Percentiles rank a stretch among this genome's conserved stretches.
These are phyloP conservation scores for Cryptosporidium felis DNA, from an alignment of 169 alveolate genomes.

Conservation along the genomic window DNA sequence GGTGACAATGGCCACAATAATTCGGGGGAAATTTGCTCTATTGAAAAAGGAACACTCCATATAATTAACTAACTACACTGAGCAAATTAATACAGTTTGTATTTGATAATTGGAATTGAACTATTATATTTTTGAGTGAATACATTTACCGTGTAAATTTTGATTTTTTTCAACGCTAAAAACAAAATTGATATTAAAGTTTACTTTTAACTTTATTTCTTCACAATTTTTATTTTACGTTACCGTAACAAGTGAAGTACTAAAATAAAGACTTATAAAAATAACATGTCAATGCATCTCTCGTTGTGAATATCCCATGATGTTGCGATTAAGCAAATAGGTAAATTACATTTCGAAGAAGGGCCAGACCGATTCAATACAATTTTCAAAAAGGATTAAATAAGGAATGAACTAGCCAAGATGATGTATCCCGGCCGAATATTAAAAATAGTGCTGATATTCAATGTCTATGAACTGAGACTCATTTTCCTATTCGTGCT, in stretches of 20 bases:
- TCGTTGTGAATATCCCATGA: too few species aligned
- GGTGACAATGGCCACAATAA: background rate
- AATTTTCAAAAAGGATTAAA: too few species aligned
- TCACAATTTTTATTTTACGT: constrained; percentile 2
- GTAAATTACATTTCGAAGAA: too few species aligned
- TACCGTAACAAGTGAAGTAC: background rate
- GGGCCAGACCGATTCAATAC: too few species aligned
- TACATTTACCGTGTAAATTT: background rate
- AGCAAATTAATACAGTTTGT: background rate
- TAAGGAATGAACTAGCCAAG: too few species aligned
- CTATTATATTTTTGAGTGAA: background rate
- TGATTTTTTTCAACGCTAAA: constrained; percentile 6
- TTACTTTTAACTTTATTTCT: background rate
- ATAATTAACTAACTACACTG: constrained; percentile 1
- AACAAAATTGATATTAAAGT: background rate
- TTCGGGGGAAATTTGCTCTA: constrained; percentile 8
- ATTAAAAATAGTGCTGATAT: too few species aligned
- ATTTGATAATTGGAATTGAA: background rate
- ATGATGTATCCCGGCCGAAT: too few species aligned
- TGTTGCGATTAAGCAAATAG: too few species aligned
- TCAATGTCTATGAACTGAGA: too few species aligned
- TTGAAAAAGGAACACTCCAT: constrained; percentile 63
- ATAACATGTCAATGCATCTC: too few species aligned
- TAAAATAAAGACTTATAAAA: too few species aligned
- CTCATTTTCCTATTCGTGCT: too few species aligned